phyloP scores from a whole-genome alignment of 768 basidiomycete species.

The Boletus fagicola region DNA sequence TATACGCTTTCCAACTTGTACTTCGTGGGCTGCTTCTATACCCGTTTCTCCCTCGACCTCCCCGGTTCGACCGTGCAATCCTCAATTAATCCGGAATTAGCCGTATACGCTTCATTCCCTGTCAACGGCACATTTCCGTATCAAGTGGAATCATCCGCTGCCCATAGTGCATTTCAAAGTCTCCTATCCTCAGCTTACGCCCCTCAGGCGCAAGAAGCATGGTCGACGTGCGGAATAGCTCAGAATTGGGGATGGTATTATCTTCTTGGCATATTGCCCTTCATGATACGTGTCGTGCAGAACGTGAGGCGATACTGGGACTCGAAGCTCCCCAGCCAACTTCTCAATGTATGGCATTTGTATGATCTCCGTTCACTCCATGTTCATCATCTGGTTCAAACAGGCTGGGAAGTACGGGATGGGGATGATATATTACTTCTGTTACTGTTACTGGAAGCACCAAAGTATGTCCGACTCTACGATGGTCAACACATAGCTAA shows the following conservation, averaged over 20 bases:
- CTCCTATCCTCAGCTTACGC: conserved; percentile 13
- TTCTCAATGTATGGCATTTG: conserved; percentile 70
- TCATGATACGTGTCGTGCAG: conserved; percentile 77
- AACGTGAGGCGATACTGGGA: conserved; percentile 86
- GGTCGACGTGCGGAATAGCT: conserved; percentile 40
- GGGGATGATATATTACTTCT: conserved; percentile 62
- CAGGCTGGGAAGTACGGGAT: conserved; percentile 84
- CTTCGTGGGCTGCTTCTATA: conserved; percentile 74
- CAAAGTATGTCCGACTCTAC: conserved; percentile 39
- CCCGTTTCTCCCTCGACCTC: conserved; percentile 11
- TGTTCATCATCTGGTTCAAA: conserved; percentile 1
- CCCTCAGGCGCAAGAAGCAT: conserved; percentile 43
- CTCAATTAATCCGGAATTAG: neutral
- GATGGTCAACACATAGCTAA: neutral
- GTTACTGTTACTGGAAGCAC: conserved; percentile 80
- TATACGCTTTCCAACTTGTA: conserved; percentile 75
- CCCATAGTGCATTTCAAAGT: neutral
- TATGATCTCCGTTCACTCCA: neutral
- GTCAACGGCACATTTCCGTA: neutral
- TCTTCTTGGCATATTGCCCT: conserved; percentile 61
- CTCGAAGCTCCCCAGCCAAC: conserved; percentile 67
- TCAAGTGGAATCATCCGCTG: neutral
- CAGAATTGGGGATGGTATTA: conserved; percentile 63
- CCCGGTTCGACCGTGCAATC: neutral
- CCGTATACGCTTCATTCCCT: neutral